Conservation (phyloP, 768 basidiomycete species). For the Cystofilobasidium bisporidii region DNA sequence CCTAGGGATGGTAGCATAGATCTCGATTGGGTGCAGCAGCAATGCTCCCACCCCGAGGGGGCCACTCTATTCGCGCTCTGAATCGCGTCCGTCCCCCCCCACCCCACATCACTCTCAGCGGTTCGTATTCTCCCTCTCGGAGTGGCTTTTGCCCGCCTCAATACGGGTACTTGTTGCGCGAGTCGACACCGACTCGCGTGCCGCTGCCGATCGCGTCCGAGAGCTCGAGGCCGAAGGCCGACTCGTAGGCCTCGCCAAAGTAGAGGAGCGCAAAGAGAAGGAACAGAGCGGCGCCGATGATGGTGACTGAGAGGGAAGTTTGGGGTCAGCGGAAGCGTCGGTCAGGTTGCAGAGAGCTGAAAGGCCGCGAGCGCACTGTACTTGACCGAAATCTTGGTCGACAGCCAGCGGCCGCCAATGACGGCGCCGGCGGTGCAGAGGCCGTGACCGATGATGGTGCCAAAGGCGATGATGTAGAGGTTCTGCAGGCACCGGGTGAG, state of each 20-base stretch:
- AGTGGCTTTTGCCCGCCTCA: too few species aligned
- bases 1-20: too few species aligned
- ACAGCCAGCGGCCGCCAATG: constrained; percentile 82
- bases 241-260: constrained; percentile 52
- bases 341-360: not conserved
- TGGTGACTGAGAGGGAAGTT: constrained; percentile 52
- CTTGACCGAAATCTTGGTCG: constrained; percentile 90
- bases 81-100: too few species aligned
- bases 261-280: constrained; percentile 72
- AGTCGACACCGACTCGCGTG: not conserved
- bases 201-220: not conserved
- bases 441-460: constrained; percentile 80
- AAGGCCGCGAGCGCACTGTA: constrained; percentile 60
- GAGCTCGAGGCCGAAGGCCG: not conserved
- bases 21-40: too few species aligned
- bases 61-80: too few species aligned
- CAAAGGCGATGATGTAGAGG: constrained; percentile 78
- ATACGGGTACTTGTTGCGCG: not conserved
- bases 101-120: too few species aligned
- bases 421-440: constrained; percentile 83
- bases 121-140: too few species aligned
- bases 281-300: constrained; percentile 72
- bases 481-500: constrained; percentile 51
- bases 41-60: too few species aligned
- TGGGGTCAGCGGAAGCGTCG: not conserved